Evolutionary conservation across 192 early-diverging fungal genomes (phyloP), one percentile per base, ranked within the genome.

Genomic region (Backusella westeae): DNA sequence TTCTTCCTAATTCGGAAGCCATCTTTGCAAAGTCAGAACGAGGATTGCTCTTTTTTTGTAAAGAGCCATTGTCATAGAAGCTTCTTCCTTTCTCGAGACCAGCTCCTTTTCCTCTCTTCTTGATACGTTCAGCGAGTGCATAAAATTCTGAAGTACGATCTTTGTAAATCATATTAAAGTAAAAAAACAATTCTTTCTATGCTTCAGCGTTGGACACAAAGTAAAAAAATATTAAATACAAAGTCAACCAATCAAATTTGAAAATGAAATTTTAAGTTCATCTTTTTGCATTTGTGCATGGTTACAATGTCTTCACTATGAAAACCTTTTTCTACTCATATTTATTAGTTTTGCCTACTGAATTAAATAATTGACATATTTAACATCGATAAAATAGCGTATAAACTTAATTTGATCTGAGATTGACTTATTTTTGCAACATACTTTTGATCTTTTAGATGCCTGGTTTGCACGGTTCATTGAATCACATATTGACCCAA

Each of bases 141-240:
- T 94, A 86, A 82, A 96, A 98, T 86, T 99, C 97, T 42, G 79
- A 75, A 9, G 96, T 96, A 59, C 94, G 87, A 82, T 96, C 95
- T 86, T 88, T 91, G 75, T 78, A 85, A 73, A 75, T 88, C 76
- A 78, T 82, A 1, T 38, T 69, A 10, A 69, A 69, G 36, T 21
- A 9, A 68, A 68, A 39, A 36, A 36, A 1, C n/a, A 38, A 38
- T 1, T 7, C 35, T 68, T 68, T 17, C 17, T 9, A 10, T 14
- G 21, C 26, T 29, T 21, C 6, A 7, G 46, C 46, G 46, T 49
- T 49, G 19, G 46, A 49, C 19, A 6, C 6, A n/a, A 7, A 63
- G 10, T 32, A 21, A 63, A 26, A 63, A 39, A 63, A 26, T 29
- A 63, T 26, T 3, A 3, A 4, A 53, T 23, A 26, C 21, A n/a